Conservation (phyloP, 2,329 filamentous ascomycete species). For the Colletotrichum scovillei region DNA sequence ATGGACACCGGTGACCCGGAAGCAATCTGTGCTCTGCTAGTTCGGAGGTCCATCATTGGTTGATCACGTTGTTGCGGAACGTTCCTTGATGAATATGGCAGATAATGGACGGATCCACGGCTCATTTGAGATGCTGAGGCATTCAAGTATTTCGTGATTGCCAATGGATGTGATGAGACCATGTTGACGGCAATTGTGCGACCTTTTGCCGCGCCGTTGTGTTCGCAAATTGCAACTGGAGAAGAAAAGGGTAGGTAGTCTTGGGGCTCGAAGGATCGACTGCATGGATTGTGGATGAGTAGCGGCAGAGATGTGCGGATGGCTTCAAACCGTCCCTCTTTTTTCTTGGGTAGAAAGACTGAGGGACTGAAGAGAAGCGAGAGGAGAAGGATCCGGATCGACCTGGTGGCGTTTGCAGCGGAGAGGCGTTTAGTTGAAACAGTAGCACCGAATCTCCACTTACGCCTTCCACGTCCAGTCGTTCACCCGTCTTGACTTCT, state of each 20-base stretch:
- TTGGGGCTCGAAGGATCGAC: slow-evolving; percentile 26
- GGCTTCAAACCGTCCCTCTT: neutral
- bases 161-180: neutral
- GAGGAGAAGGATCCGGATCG: slow-evolving; percentile 24
- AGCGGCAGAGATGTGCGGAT: slow-evolving; percentile 9
- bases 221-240: neutral
- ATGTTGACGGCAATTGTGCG: neutral
- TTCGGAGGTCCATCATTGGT: neutral
- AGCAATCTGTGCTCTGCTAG: neutral
- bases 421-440: slow-evolving; percentile 35
- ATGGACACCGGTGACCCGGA: slow-evolving; percentile 7
- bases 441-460: slow-evolving; percentile 16
- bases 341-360: neutral
- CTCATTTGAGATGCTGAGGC: neutral
- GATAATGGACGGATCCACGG: neutral
- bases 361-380: slow-evolving; percentile 13
- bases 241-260: neutral
- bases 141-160: neutral
- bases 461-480: neutral
- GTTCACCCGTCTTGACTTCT: neutral
- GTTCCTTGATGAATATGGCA: neutral
- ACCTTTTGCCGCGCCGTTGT: neutral
- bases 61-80: neutral
- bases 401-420: slow-evolving; percentile 29
- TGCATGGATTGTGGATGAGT: slow-evolving; percentile 28